Base-by-base conservation (phyloP, 768 basidiomycete genomes). In the Tephrocybe sp. region DNA sequence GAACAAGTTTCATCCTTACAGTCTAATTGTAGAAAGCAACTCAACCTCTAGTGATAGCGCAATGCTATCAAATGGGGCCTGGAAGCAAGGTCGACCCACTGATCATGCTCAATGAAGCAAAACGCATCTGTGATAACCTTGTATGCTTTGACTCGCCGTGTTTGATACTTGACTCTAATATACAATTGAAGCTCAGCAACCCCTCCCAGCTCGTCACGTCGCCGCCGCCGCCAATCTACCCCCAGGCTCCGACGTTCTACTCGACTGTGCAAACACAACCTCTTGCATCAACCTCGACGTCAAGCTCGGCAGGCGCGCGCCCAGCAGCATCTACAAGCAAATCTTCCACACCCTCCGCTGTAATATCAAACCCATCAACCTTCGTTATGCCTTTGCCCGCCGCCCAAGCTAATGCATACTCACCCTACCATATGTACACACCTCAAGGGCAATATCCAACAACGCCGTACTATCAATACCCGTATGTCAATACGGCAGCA, bases 31-130 rank as follows among this genome's bases (percentile, higher is more conserved):
- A 79, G 78, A 81, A 81, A 76, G 73, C 71, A 46, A 76, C 90
- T 0, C 78, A 86, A 36, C 81, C 88, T 6, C 64, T 87, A 51
- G 88, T 91, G 17, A 77, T 91, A 38, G 84, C 88, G 2, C 90
- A 91, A 65, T 89, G 85, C 60, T 92, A 90, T 64, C 83, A 86
- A 57, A 80, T 85, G 76, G 86, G 85, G 4, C 80, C 85, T 7
- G 73, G 73, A 11, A 78, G 73, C 51, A 87, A 86, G 57, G 77
- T 90, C 12, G 89, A 92, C 58, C 89, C 89, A 4, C 58, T 92
- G 38, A 70, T 71, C 48, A 85, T 92, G 81, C 77, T 92, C 3
- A 77, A 67, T 30, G 90, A 91, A 46, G 90, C 89, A 5, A 90
- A 89, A 66, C 77, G 82, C 24, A 80, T 86, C 14, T 91, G 90